phyloP scores from a whole-genome alignment of 1,139 yeast genomes.

The Hansenula sp. region DNA sequence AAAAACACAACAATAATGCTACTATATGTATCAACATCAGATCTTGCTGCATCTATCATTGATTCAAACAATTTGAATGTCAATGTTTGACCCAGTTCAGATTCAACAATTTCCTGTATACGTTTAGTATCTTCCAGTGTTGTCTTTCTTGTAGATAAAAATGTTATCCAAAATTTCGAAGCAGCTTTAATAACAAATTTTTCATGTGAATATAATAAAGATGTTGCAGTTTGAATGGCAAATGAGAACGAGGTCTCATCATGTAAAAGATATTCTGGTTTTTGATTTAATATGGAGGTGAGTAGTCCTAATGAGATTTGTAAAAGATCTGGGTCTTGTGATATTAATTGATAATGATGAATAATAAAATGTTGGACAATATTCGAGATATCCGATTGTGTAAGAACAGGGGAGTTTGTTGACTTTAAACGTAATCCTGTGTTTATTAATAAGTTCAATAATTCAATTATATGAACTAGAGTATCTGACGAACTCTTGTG shows the following conservation, averaged over 20 bases:
- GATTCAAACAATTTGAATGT: constrained; percentile 29
- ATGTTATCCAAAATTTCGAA: constrained; percentile 60
- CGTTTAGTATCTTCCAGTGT: constrained; percentile 40
- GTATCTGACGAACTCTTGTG: constrained; percentile 5
- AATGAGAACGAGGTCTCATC: constrained; percentile 36
- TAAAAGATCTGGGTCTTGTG: constrained; percentile 32
- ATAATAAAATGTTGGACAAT: constrained; percentile 15
- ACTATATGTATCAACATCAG: constrained; percentile 54
- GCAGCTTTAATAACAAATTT: constrained; percentile 60
- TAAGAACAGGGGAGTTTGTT: constrained; percentile 2
- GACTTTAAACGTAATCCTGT: constrained; percentile 20
- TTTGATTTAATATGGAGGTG: constrained; percentile 44
- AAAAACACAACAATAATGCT: constrained; percentile 52
- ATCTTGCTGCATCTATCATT: constrained; percentile 49
- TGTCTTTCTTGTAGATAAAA: constrained; percentile 52
- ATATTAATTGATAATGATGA: constrained; percentile 17
- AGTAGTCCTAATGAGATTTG: constrained; percentile 51
- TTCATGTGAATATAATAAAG: constrained; percentile 51
- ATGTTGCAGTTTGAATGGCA: constrained; percentile 29
- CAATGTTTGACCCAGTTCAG: constrained; percentile 35
- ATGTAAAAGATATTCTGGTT: constrained; percentile 45
- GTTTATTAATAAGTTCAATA: constrained; percentile 38
- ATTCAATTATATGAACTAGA: constrained; percentile 32
- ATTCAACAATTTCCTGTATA: constrained; percentile 30
- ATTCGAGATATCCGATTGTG: constrained; percentile 8